Base-by-base conservation (phyloP, 768 basidiomycete species). In the Mycena galopus region DNA sequence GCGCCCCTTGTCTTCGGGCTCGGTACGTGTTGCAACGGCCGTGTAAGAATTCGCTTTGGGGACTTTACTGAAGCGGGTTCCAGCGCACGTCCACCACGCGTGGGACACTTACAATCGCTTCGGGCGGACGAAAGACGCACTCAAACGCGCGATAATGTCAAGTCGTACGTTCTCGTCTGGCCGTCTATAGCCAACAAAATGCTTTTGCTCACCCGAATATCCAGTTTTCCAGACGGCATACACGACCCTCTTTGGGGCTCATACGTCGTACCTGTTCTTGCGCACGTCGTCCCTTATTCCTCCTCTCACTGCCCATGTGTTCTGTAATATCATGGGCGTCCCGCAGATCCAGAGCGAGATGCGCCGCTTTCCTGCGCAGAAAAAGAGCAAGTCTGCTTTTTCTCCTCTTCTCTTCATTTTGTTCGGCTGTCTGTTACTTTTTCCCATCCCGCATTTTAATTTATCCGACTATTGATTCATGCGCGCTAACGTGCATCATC, bases 261-360 rank as follows among this genome's bases (percentile, higher is more conserved):
- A 93, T 81, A 92, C 91, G 27, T 88, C 95, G 5, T 98, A 90
- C 81, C 87, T 98, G 51, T 96, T 96, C 82, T 86, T 97, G 10
- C 90, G 94, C 59, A 96, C 96, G 5, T 91, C 93, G 19, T 96
- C 96, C 6, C 82, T 98, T 69, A 81, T 93, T 33, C 93, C 96
- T 1, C 86, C 96, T 2, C 87, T 96, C 65, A 81, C 88, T 11
- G 91, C 96, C 0, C 98, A 99, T 78, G 83, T 93, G 1, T 97
- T 96, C 79, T 99, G 98, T 86, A 99, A 99, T 78, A 80, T 94
- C 60, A 97, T 98, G 95, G 97, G 97, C 1, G 77, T 98, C 32
- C 98, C 97, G 3, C 87, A 91, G 63, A 87, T 93, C 29, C 78
- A 73, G 0, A 81, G 84, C 33, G 95, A 96, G 69, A 77, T 94